Conservation (phyloP, 805 yeast genomes). For the Starmera amethionina region DNA sequence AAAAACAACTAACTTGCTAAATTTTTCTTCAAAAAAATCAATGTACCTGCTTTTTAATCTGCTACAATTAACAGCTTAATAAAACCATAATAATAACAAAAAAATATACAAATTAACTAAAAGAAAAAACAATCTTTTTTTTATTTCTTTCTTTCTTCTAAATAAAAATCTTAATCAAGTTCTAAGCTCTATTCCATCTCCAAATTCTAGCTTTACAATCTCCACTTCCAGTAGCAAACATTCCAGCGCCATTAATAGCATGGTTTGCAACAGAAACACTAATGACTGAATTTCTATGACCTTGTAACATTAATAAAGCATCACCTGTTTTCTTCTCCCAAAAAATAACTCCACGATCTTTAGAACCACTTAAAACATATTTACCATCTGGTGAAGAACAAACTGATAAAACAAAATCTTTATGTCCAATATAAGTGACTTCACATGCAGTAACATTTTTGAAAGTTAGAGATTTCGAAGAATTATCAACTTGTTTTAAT, state of each 20-base stretch:
- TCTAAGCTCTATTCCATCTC: constrained; percentile 56
- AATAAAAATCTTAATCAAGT: background rate
- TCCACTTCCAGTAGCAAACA: constrained; percentile 96
- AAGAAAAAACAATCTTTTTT: background rate
- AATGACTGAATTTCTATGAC: constrained; percentile 92
- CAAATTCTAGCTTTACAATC: constrained; percentile 96
- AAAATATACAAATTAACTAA: background rate
- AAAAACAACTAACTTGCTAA: background rate
- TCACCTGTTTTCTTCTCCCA: constrained; percentile 93
- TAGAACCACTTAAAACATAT: constrained; percentile 87
- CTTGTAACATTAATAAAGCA: constrained; percentile 91
- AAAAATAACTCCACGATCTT: constrained; percentile 93
- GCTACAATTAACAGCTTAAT: background rate
- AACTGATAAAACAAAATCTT: constrained; percentile 89
- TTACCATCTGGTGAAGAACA: constrained; percentile 90
- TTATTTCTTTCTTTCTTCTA: background rate
- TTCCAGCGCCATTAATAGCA: constrained; percentile 61
- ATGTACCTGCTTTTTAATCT: no score
- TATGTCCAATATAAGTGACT: constrained; percentile 91
- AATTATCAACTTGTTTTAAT: constrained; percentile 47
- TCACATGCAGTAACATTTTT: constrained; percentile 55
- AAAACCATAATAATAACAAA: background rate
- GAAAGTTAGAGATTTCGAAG: constrained; percentile 27
- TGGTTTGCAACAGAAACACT: constrained; percentile 86
- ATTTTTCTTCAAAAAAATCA: background rate